Percentiles rank a stretch among this genome's conserved stretches.
These are phyloP conservation scores for Blastomyces parvus DNA, from an alignment of 2,329 filamentous ascomycete genomes.

Conservation along the genomic window DNA sequence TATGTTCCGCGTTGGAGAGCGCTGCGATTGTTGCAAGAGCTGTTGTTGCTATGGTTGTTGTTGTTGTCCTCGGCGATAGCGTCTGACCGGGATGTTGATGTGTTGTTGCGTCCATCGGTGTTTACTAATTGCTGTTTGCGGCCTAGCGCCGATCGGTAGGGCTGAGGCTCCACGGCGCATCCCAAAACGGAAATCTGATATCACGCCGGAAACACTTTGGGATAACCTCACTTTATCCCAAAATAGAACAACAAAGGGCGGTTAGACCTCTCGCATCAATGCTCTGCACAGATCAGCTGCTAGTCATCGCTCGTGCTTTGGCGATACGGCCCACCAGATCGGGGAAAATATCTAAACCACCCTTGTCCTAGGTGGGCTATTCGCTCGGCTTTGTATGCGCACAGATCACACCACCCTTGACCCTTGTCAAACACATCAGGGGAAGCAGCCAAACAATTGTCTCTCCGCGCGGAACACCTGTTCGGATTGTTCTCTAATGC, in stretches of 20 bases:
- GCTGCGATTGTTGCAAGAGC: constrained; percentile 21
- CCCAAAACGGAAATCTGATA: not conserved
- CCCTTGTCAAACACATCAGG: not conserved
- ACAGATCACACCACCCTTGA: not conserved
- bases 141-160: constrained; percentile 24
- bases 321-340: not conserved
- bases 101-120: constrained; percentile 14
- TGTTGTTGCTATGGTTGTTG: constrained; percentile 11
- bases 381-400: not conserved
- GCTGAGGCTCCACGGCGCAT: not conserved
- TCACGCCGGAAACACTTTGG: not conserved
- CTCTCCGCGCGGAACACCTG: constrained; percentile 10
- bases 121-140: constrained; percentile 32
- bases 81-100: constrained; percentile 22
- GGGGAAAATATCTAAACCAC: not conserved
- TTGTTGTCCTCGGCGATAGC: constrained; percentile 10
- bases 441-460: constrained; percentile 13
- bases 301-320: constrained; percentile 1
- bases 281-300: not conserved
- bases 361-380: constrained; percentile 5
- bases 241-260: not conserved
- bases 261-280: not conserved
- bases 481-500: constrained; percentile 16
- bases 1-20: not conserved
- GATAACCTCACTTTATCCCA: not conserved